Evolutionary conservation across 2,329 filamentous ascomycete species (phyloP), one percentile per base, ranked within the genome.

Genomic region (Trichoderma oligosporum): DNA sequence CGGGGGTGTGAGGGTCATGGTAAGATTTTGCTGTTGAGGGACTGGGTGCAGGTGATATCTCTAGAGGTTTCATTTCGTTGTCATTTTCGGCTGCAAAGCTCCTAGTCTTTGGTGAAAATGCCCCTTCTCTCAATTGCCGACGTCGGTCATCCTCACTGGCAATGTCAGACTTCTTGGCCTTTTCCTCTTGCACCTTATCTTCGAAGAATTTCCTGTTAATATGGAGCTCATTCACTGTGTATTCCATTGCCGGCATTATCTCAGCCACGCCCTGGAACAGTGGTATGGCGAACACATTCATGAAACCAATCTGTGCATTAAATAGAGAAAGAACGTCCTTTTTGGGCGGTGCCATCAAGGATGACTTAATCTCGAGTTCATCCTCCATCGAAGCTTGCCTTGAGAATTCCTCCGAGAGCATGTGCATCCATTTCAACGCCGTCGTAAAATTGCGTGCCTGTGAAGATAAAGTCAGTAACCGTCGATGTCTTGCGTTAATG

Each of bases 341-440:
- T 58, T 90, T 85, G 38, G 94, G 91, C 3, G 87, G 85, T 1
- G 92, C 86, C 66, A 96, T 91, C 3, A 99, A 80, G 27, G 92
- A 92, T 0, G 93, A 93, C 45, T 87, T 85, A 67, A 99, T 95
- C 16, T 89, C 84, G 20, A 97, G 82, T 67, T 96, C 90, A 57
- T 80, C 78, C 73, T 99, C 94, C 88, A 97, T 96, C 12, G 87
- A 83, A 1, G 91, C 91, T 74, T 99, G 94, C 49, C 94, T 86
- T 35, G 92, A 87, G 66, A 97, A 97, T 70, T 99, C 94, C 61
- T 96, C 89, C 14, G 94, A 93, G n/a, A 99, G 78, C 45, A 96
- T 92, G 66, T 88, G 82, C 66, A 94, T 96, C 94, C 94, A 99
- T 69, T 87, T 82, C 41, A 90, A 79, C 20, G 94, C 94, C 24